These are phyloP conservation scores for Phytophthora cryptogea DNA, from an alignment of 352 stramenopile genomes.

Conservation along the genomic window DNA sequence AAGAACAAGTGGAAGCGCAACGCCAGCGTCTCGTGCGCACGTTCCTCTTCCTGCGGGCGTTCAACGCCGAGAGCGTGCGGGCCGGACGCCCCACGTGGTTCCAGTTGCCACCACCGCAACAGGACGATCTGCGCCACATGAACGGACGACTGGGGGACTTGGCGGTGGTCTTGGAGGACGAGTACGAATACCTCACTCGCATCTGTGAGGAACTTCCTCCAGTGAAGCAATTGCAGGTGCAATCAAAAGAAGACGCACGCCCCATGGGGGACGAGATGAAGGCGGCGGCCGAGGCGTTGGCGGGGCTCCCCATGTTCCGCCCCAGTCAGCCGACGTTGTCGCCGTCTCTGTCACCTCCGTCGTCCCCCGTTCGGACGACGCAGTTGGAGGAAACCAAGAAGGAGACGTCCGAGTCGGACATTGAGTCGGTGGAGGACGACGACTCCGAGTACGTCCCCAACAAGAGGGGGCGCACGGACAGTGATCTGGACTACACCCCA, in stretches of 20 bases:
- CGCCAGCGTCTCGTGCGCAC: constrained; percentile 36
- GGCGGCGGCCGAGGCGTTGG: constrained; percentile 36
- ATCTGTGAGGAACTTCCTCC: constrained; percentile 22
- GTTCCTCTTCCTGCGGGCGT: constrained; percentile 32
- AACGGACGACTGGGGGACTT: constrained; percentile 34
- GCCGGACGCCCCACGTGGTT: constrained; percentile 32
- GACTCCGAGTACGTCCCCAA: constrained; percentile 5
- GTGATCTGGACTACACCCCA: constrained; percentile 23
- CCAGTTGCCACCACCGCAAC: constrained; percentile 23
- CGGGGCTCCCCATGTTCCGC: constrained; percentile 37
- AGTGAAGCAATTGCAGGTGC: background rate
- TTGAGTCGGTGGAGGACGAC: constrained; percentile 2
- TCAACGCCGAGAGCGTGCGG: constrained; percentile 19
- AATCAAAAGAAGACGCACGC: background rate
- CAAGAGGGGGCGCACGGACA: constrained; percentile 11
- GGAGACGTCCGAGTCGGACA: constrained; percentile 11
- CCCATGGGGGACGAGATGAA: constrained; percentile 40
- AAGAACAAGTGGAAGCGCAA: constrained; percentile 32
- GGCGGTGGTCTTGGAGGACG: constrained; percentile 19
- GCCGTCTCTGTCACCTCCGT: constrained; percentile 21
- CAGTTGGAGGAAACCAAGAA: constrained; percentile 1
- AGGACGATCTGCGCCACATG: constrained; percentile 29
- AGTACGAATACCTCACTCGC: constrained; percentile 27
- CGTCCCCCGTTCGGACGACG: constrained; percentile 7
- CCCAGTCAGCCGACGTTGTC: constrained; percentile 15